These are phyloP conservation scores for Chrysoporthe puriensis DNA, from an alignment of 2,329 filamentous ascomycete species.

Conservation along the genomic window DNA sequence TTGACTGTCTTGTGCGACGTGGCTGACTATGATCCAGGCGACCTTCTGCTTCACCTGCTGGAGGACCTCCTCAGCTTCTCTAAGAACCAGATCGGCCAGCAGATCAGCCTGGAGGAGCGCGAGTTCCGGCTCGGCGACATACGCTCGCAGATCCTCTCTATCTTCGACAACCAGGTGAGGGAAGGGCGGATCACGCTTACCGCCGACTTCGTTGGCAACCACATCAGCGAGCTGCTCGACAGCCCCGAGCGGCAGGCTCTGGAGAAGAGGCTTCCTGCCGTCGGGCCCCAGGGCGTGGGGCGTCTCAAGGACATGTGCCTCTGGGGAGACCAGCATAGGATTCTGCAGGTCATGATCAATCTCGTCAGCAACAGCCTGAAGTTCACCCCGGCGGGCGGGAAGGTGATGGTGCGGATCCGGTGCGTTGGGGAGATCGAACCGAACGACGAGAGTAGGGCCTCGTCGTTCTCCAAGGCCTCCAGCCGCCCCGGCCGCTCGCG, in stretches of 20 bases:
- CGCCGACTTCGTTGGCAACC: constrained; percentile 69
- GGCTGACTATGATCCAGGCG: constrained; percentile 44
- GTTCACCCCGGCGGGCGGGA: constrained; percentile 79
- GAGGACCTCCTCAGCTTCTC: constrained; percentile 92
- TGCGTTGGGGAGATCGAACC: constrained; percentile 66
- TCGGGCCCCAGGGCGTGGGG: constrained; percentile 68
- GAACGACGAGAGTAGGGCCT: constrained; percentile 52
- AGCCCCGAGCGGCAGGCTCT: constrained; percentile 39
- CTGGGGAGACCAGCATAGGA: constrained; percentile 91
- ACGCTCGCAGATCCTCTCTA: constrained; percentile 78
- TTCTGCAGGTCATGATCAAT: constrained; percentile 92
- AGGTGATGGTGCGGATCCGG: constrained; percentile 74
- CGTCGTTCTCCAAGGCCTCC: constrained; percentile 55
- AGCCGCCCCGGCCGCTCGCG: constrained; percentile 46
- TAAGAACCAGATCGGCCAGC: constrained; percentile 91
- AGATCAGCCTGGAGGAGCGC: constrained; percentile 78
- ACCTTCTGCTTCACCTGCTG: constrained; percentile 81
- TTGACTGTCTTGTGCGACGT: not conserved
- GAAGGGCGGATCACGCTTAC: constrained; percentile 76
- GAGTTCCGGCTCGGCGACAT: constrained; percentile 87
- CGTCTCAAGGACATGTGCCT: constrained; percentile 82
- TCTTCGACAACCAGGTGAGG: constrained; percentile 87
- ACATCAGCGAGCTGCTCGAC: constrained; percentile 36
- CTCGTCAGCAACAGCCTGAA: constrained; percentile 90
- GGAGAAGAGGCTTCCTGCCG: constrained; percentile 53